Evolutionary conservation across 305 asterid species (phyloP), one percentile per base, ranked within the genome.

Genomic region (Fraxinus latifolia): DNA sequence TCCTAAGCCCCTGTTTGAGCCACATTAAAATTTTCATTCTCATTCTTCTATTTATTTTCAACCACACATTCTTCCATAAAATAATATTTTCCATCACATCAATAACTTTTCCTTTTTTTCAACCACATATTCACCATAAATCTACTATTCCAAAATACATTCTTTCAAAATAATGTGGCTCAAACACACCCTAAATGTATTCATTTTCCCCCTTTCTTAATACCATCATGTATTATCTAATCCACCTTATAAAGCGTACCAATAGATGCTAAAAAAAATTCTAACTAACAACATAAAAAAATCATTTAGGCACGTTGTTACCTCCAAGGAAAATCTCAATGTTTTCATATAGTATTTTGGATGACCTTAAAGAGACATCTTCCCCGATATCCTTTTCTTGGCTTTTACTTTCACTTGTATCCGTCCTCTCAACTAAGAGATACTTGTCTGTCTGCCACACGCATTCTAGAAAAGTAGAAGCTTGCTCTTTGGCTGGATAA

Each of bases 281-380:
- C 23, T 36, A 3, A 12, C 11, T 0, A 19, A 55, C 4, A 2
- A 55, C 65, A 55, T 17, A 27, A 80, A 79, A 79, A 36, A 77
- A 74, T 23, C 31, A 55, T 19, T 75, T 44, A 65, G 68, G 76
- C 73, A 37, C 19, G 27, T 25, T 73, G 67, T 85, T 90, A 91
- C 95, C 97, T 92, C 97, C 98, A n/a, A 94, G 97, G 74, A 91
- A 83, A 85, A 86, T 90, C 86, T 89, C 96, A 76, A 94, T 82
- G 87, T 92, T 91, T 58, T 91, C 85, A 77, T 95, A 95, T 74
- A 88, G 88, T 84, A 95, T 88, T 72, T 85, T 70, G 42, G 91
- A 85, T 47, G 86, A 68, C 79, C 65, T 87, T 4, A 23, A 23
- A n/a, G 87, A 37, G 37, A 86, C 77, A 84, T 84, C 90, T 82